Conservation (phyloP, 352 stramenopile genomes). For the Pythium phragmitis region DNA sequence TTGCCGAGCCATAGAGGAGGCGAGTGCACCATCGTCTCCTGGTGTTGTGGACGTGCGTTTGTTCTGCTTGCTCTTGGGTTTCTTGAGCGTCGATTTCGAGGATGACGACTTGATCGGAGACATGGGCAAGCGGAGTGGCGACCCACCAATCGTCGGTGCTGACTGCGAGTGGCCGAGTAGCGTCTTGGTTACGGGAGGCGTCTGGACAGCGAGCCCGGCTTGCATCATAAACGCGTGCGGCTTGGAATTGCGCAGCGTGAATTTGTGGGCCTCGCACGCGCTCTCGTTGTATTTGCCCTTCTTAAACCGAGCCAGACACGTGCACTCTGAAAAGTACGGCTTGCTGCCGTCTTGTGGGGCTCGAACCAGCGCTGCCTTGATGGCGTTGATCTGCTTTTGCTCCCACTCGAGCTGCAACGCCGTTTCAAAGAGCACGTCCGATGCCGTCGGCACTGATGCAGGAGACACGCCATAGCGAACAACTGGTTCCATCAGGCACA, state of each 20-base stretch:
- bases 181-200: background rate
- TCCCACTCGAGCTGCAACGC: slow-evolving; percentile 18
- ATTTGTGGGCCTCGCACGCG: slow-evolving; percentile 55
- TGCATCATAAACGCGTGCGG: slow-evolving; percentile 32
- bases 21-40: background rate
- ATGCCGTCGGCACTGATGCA: background rate
- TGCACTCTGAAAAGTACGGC: slow-evolving; percentile 35
- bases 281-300: slow-evolving; percentile 45
- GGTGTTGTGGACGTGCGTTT: background rate
- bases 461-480: background rate
- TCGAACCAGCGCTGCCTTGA: slow-evolving; percentile 11
- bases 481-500: background rate
- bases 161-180: slow-evolving; percentile 18
- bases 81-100: slow-evolving; percentile 4
- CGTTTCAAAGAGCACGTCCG: slow-evolving; percentile 20
- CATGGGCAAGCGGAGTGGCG: slow-evolving; percentile 13
- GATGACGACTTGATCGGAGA: slow-evolving; percentile 19
- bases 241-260: slow-evolving; percentile 57
- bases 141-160: slow-evolving; percentile 7
- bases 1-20: background rate
- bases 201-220: background rate
- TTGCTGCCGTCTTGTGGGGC: background rate
- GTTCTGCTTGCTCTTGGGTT: slow-evolving; percentile 14
- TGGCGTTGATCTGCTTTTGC: slow-evolving; percentile 19
- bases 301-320: slow-evolving; percentile 44